Conservation (phyloP, 805 yeast genomes). For the Saccharomycopsis sp. region DNA sequence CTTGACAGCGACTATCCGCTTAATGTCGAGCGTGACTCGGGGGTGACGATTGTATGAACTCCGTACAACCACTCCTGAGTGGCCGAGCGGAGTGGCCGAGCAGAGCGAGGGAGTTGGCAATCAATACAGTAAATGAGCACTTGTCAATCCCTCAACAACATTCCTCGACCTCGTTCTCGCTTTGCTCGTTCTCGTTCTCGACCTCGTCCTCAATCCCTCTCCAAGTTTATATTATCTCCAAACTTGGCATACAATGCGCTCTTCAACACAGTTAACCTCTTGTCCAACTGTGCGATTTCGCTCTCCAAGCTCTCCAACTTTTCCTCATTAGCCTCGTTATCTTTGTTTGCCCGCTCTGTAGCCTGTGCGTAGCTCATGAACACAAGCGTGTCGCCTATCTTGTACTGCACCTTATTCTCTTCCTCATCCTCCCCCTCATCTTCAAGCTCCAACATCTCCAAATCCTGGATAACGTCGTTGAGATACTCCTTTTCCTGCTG, state of each 20-base stretch:
- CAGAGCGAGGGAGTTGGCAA: too few species aligned
- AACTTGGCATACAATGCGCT: constrained; percentile 75
- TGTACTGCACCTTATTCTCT: constrained; percentile 40
- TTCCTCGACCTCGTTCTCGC: too few species aligned
- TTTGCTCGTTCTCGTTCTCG: too few species aligned
- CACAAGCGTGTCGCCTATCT: constrained; percentile 76
- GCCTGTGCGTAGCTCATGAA: constrained; percentile 58
- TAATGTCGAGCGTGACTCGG: constrained; percentile 12
- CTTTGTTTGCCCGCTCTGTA: constrained; percentile 56
- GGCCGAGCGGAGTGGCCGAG: too few species aligned
- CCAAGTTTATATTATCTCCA: constrained; percentile 82
- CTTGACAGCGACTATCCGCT: constrained; percentile 8
- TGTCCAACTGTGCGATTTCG: constrained; percentile 43
- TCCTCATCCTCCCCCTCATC: constrained; percentile 29
- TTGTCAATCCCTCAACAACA: too few species aligned
- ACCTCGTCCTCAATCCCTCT: constrained; percentile 39
- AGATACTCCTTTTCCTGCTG: constrained; percentile 75
- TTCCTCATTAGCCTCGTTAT: constrained; percentile 42
- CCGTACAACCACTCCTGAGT: too few species aligned
- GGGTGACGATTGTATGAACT: constrained; percentile 10
- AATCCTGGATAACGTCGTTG: constrained; percentile 76
- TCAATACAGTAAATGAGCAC: too few species aligned
- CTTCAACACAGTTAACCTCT: constrained; percentile 52
- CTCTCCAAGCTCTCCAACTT: constrained; percentile 39
- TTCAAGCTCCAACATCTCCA: constrained; percentile 62